Conservation (phyloP, 176 grass and related monocot species). For the Zoysia pacifica region DNA sequence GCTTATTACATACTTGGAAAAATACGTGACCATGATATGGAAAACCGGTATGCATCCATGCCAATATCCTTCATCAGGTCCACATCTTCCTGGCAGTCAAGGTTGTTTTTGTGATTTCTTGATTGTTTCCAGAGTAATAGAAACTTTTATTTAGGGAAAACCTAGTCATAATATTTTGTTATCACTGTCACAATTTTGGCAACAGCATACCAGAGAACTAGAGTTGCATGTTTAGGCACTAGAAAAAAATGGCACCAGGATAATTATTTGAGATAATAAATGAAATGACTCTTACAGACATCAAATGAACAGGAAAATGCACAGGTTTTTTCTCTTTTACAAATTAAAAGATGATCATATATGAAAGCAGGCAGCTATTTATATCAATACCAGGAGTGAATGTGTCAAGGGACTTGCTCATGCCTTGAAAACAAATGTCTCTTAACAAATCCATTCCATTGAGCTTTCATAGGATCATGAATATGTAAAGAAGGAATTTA, state of each 20-base stretch:
- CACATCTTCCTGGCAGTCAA: conserved; percentile 68
- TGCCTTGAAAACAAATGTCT: not conserved
- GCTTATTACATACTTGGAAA: conserved; percentile 80
- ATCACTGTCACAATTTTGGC: not conserved
- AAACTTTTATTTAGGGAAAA: conserved; percentile 1
- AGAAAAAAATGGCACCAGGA: not conserved
- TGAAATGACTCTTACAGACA: not conserved
- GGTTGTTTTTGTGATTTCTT: not conserved
- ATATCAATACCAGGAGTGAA: conserved; percentile 21
- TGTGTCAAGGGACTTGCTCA: not conserved
- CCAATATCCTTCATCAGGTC: conserved; percentile 82
- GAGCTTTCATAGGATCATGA: not conserved
- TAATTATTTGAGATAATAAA: conserved; percentile 11
- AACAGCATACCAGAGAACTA: not conserved
- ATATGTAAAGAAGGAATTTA: conserved; percentile 8
- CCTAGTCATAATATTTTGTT: not conserved
- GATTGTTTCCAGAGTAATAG: conserved; percentile 1
- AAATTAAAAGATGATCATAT: conserved; percentile 3
- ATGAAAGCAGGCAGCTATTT: not conserved
- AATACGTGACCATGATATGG: conserved; percentile 94
- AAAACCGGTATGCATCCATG: conserved; percentile 94
- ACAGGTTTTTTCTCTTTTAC: not conserved
- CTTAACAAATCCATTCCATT: not conserved
- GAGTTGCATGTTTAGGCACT: not conserved
- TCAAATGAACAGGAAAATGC: conserved; percentile 15